Conservation (phyloP, 768 basidiomycete species). For the Tulasnella sp. region DNA sequence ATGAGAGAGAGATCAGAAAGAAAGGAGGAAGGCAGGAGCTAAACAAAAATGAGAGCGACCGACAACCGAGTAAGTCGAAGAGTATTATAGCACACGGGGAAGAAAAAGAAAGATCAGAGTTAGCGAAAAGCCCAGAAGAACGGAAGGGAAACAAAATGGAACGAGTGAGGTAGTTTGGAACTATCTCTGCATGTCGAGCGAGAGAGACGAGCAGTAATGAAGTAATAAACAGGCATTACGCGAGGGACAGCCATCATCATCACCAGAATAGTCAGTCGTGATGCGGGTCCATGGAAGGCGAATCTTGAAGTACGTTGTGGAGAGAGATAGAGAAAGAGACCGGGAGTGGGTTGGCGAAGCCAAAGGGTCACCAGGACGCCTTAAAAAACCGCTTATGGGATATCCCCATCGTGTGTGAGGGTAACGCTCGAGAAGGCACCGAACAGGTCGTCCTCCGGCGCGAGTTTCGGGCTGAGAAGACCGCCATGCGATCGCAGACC, state of each 20-base stretch:
- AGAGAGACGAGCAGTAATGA: background rate
- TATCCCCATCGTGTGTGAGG: slow-evolving; percentile 63
- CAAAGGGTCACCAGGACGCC: background rate
- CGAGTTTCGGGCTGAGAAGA: slow-evolving; percentile 19
- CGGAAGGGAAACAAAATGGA: background rate
- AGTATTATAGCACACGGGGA: background rate
- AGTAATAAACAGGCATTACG: slow-evolving; percentile 2
- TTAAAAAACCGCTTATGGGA: background rate
- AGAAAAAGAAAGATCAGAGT: background rate
- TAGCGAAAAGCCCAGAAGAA: background rate
- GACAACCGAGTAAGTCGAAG: background rate
- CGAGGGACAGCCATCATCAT: background rate
- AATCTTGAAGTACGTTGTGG: background rate
- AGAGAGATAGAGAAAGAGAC: background rate
- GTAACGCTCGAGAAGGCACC: slow-evolving; percentile 87
- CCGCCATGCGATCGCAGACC: background rate
- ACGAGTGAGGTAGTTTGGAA: background rate
- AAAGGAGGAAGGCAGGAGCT: background rate
- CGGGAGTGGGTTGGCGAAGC: background rate
- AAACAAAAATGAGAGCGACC: background rate
- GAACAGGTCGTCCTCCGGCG: slow-evolving; percentile 60
- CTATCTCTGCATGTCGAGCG: background rate
- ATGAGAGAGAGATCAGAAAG: background rate
- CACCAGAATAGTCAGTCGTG: background rate
- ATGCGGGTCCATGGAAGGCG: background rate